Percentiles rank a stretch among this genome's conserved stretches.
Evolutionary conservation across 257 asterid species (phyloP).

Genomic region (Solanum etuberosum): DNA sequence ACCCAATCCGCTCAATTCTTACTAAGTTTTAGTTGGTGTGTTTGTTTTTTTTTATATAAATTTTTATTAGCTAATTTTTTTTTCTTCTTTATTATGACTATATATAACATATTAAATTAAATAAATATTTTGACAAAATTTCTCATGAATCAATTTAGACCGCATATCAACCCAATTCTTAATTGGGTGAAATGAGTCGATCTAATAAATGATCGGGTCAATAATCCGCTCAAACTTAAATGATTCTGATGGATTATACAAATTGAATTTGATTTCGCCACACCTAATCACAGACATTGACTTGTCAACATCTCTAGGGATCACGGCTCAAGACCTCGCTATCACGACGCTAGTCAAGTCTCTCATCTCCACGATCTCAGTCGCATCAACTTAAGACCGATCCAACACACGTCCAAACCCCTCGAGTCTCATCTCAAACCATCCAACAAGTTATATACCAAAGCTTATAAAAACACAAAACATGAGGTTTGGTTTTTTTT

Average conservation of each 20-base stretch:
- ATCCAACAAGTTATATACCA: neutral
- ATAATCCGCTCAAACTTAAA: too few relatives aligned
- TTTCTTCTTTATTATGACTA: too few relatives aligned
- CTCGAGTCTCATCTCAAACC: neutral
- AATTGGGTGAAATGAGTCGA: neutral
- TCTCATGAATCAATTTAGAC: neutral
- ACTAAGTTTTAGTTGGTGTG: too few relatives aligned
- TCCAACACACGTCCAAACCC: slow-evolving; percentile 1
- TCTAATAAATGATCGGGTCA: neutral
- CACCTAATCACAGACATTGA: neutral
- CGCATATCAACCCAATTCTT: neutral
- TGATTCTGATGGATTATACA: too few relatives aligned
- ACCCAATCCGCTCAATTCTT: neutral
- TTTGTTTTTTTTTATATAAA: too few relatives aligned
- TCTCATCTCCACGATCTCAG: neutral
- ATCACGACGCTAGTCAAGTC: neutral
- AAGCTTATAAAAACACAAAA: neutral
- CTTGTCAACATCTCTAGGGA: neutral
- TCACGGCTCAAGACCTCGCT: neutral
- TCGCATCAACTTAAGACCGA: slow-evolving; percentile 9
- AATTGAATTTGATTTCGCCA: neutral
- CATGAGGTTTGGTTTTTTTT: neutral
- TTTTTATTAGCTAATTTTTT: too few relatives aligned
- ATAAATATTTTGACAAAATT: neutral
- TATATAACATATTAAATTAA: too few relatives aligned